Evolutionary conservation across 805 yeast genomes (phyloP), one percentile per base, ranked within the genome.

Genomic region (Lipomyces sp.): DNA sequence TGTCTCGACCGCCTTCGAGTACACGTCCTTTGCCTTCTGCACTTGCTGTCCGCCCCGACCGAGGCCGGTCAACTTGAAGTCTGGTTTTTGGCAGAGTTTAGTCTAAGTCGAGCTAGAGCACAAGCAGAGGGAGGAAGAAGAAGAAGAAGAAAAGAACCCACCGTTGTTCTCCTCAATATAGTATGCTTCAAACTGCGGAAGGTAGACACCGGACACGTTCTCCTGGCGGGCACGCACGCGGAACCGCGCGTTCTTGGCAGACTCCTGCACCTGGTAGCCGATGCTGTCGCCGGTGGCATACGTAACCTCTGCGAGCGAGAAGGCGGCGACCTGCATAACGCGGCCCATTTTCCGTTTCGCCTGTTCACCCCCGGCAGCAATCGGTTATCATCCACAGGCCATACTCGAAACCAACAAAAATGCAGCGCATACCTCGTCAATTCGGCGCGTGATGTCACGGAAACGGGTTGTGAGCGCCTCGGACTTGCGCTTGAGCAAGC

Each of bases 31-130:
- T 50, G 98, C 97, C 69, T 84, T 84, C 70, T 86, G 95, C 47
- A 91, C 95, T 68, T 91, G 98, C 71, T 91, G 98, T 58, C 98
- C 98, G 71, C 98, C 98, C 69, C 97, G 80, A 45, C 98, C 98
- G 60, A 91, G 76, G 62, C 98, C 98, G 4, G 98, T 91, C 80
- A 91, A 75, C 69, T 87, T 87, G 76, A 91, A 91, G 66, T 93
- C 98, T 46, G 19, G n/a, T n/a, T n/a, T n/a, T n/a, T n/a, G n/a
- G n/a, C n/a, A n/a, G n/a, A n/a, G n/a, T n/a, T n/a, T n/a, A n/a
- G n/a, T n/a, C n/a, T n/a, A n/a, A n/a, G n/a, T n/a, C n/a, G n/a
- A n/a, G n/a, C n/a, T n/a, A n/a, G n/a, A n/a, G n/a, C n/a, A n/a
- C n/a, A n/a, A n/a, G n/a, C n/a, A n/a, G n/a, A n/a, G n/a, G n/a